phyloP scores from a whole-genome alignment of 805 yeast genomes.

The Teunomyces funiuensis region DNA sequence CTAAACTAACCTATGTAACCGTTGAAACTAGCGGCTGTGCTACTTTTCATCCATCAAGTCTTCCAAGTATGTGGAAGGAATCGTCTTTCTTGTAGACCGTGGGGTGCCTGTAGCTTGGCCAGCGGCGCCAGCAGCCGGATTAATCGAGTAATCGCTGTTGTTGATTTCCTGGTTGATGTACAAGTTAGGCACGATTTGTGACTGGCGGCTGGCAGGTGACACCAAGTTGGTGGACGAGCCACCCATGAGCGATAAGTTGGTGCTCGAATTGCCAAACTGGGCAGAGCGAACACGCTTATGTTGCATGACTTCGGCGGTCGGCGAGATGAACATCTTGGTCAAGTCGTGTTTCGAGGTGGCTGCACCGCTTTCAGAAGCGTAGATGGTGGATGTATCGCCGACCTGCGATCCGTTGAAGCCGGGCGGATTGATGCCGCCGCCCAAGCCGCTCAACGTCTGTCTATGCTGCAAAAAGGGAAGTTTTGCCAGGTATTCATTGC shows the following conservation, averaged over 20 bases:
- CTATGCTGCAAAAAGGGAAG: slow-evolving; percentile 33
- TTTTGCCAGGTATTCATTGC: slow-evolving; percentile 28
- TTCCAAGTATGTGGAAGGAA: slow-evolving; percentile 52
- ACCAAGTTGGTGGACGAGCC: slow-evolving; percentile 18
- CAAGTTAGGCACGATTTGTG: slow-evolving; percentile 35
- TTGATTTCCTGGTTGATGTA: slow-evolving; percentile 39
- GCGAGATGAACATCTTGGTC: slow-evolving; percentile 67
- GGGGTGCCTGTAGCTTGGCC: slow-evolving; percentile 9
- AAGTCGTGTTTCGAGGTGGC: slow-evolving; percentile 40
- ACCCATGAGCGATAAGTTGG: slow-evolving; percentile 12
- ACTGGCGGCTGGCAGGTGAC: slow-evolving; percentile 28
- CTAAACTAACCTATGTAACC: not conserved
- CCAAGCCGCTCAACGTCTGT: slow-evolving; percentile 19
- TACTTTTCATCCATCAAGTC: slow-evolving; percentile 41
- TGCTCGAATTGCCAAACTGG: slow-evolving; percentile 16
- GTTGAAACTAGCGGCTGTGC: not conserved
- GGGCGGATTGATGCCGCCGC: slow-evolving; percentile 10
- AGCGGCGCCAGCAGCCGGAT: slow-evolving; percentile 4
- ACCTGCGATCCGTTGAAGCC: slow-evolving; percentile 20
- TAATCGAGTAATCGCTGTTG: slow-evolving; percentile 33
- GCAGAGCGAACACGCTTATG: slow-evolving; percentile 37
- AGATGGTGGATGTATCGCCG: slow-evolving; percentile 37
- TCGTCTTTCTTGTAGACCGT: slow-evolving; percentile 30
- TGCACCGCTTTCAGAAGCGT: slow-evolving; percentile 27
- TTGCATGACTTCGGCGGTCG: slow-evolving; percentile 72